Base-by-base conservation (phyloP, 2,329 filamentous ascomycete species). In the Orbilia brochopaga region DNA sequence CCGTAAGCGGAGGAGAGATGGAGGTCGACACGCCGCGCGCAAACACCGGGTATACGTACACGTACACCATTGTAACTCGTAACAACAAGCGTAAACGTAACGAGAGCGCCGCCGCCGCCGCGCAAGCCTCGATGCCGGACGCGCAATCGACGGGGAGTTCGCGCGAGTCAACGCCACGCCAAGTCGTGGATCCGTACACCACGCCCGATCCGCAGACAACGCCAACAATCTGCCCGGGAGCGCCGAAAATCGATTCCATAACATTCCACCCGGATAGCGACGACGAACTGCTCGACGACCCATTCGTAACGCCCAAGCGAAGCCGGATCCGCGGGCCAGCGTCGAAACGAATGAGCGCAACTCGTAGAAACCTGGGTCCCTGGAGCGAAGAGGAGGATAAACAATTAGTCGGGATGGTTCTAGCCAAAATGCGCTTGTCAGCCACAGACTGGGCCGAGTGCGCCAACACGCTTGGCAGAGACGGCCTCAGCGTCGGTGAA, bases 361-460 rank as follows among this genome's bases (percentile, higher is more conserved):
- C 69, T 10, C 53, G 57, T n/a, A 35, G 69, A 44, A 73, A 67
- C 51, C 52, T 73, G 17, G 69, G 69, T 8, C 69, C 62, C 15
- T 89, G 87, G 87, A 86, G 83, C 69, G 81, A 81, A 1, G 86
- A 88, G 74, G 86, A 89, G 73, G 87, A 89, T 77, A 82, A 85
- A 65, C 81, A 87, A 65, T 81, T 89, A 1, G 85, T 89, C n/a
- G 86, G 88, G 79, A 82, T 89, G 17, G 85, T 89, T 42, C 81
- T 89, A 4, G 86, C 87, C 77, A 88, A 88, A 80, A 81, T 89
- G 62, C 85, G 84, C 79, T 81, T 89, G 21, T 84, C 83, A 75
- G 87, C 86, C 79, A 82, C 83, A 56, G 86, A 89, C 66, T 88
- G 86, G 87, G 85, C 87, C 69, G 86, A 89, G 77, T 88, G 86